These are phyloP conservation scores for Crepidotus sp. DNA, from an alignment of 1,284 basidiomycete genomes.

Conservation along the genomic window DNA sequence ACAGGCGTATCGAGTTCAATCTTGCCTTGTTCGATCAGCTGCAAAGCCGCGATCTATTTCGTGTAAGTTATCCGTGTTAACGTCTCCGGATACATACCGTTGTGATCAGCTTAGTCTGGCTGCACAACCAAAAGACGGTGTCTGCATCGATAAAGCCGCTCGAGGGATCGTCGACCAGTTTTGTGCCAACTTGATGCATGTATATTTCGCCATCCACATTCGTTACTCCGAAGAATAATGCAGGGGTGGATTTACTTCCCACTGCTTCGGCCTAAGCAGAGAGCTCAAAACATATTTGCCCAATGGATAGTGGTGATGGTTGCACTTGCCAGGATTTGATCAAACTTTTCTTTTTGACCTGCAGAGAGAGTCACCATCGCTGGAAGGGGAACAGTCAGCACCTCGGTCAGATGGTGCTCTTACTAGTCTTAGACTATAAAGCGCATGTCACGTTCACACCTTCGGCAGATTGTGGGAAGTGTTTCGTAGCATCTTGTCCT, in stretches of 20 bases:
- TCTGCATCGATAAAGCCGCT: constrained; percentile 23
- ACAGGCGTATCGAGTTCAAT: constrained; percentile 23
- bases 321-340: not conserved
- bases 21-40: constrained; percentile 26
- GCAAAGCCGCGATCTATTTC: constrained; percentile 24
- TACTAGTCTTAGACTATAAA: no score
- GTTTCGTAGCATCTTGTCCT: no score
- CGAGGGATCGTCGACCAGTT: constrained; percentile 21
- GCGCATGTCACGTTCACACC: no score
- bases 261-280: constrained; percentile 6
- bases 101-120: constrained; percentile 27
- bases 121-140: constrained; percentile 29
- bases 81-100: constrained; percentile 21
- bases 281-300: not conserved
- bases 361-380: not conserved
- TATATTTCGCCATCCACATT: constrained; percentile 25
- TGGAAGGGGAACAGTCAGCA: no score
- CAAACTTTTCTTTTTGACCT: not conserved
- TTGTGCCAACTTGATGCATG: constrained; percentile 21
- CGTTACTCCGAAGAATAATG: constrained; percentile 24
- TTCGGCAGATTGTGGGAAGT: no score
- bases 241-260: constrained; percentile 19
- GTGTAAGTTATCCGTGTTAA: no score
- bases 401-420: no score
- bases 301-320: not conserved